Conservation (phyloP, 2,329 filamentous ascomycete genomes). For the Phoma sp. region DNA sequence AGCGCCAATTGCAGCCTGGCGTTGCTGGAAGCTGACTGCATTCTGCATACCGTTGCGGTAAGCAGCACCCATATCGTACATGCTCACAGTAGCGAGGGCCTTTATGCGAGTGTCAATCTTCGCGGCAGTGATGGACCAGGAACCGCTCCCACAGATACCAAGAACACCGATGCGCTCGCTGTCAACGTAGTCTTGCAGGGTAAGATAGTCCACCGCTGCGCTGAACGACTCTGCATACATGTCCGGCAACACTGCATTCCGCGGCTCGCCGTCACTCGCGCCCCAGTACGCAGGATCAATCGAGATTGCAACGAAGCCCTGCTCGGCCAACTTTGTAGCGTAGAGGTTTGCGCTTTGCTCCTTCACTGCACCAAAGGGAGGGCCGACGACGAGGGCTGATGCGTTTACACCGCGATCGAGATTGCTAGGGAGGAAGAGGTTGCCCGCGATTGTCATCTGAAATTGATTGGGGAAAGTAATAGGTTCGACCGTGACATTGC, state of each 20-base stretch:
- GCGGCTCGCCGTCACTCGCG: conserved; percentile 33
- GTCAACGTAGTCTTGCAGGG: too few species aligned
- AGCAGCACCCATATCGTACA: too few species aligned
- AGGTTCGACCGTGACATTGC: conserved; percentile 16
- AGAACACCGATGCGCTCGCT: too few species aligned
- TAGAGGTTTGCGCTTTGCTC: conserved; percentile 43
- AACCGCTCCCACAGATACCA: too few species aligned
- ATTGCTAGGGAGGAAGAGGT: conserved; percentile 15
- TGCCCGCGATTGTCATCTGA: conserved; percentile 15
- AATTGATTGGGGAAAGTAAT: conserved; percentile 19
- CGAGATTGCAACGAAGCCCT: conserved; percentile 35
- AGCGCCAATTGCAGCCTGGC: too few species aligned
- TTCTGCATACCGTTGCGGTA: too few species aligned
- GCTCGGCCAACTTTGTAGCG: conserved; percentile 37
- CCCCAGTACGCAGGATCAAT: conserved; percentile 36
- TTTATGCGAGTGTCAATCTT: too few species aligned
- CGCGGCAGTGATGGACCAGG: too few species aligned
- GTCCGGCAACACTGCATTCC: conserved; percentile 34
- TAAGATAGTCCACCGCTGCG: conserved; percentile 42
- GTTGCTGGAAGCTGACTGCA: too few species aligned
- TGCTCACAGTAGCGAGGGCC: too few species aligned
- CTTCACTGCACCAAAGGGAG: conserved; percentile 41
- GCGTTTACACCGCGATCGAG: conserved; percentile 10
- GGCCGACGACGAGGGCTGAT: conserved; percentile 36
- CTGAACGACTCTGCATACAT: conserved; percentile 40